phyloP scores from a whole-genome alignment of 345 rosid genomes.

The Eucalyptus pauciflora region DNA sequence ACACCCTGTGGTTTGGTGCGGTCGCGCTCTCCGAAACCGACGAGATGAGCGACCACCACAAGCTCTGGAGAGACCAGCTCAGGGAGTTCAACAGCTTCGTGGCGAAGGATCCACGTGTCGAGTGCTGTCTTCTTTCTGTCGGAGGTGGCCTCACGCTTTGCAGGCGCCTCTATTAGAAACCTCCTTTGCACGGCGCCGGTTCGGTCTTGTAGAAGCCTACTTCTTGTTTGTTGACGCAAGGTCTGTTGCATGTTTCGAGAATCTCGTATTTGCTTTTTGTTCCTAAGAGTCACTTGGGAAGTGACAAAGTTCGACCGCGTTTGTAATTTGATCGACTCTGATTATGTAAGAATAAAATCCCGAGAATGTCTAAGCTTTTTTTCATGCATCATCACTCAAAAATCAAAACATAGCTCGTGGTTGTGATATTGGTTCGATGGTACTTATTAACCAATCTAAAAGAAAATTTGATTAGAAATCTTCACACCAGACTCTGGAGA shows the following conservation, averaged over 20 bases:
- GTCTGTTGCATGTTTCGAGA: neutral
- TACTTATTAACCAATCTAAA: too few relatives aligned
- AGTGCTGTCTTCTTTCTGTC: slow-evolving; percentile 5
- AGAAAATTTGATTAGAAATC: neutral
- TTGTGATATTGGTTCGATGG: neutral
- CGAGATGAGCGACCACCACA: neutral
- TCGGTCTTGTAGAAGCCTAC: too few relatives aligned
- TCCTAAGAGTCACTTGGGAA: neutral
- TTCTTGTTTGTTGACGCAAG: too few relatives aligned
- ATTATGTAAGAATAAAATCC: neutral
- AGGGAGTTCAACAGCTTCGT: slow-evolving; percentile 4
- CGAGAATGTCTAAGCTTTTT: neutral
- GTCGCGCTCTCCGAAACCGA: slow-evolving; percentile 3
- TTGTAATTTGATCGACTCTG: neutral
- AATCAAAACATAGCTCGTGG: neutral
- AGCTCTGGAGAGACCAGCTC: neutral
- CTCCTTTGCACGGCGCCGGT: too few relatives aligned
- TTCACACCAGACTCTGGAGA: rapidly evolving
- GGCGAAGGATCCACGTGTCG: slow-evolving; percentile 9
- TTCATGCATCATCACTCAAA: neutral
- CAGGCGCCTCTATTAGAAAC: neutral
- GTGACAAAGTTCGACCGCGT: neutral
- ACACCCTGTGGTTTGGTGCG: slow-evolving; percentile 15
- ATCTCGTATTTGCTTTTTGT: too few relatives aligned
- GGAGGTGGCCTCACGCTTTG: slow-evolving; percentile 23